Percentiles rank a stretch among this genome's conserved stretches.
Evolutionary conservation across 2,329 filamentous ascomycete genomes (phyloP).

Genomic region (Colletotrichum musae): DNA sequence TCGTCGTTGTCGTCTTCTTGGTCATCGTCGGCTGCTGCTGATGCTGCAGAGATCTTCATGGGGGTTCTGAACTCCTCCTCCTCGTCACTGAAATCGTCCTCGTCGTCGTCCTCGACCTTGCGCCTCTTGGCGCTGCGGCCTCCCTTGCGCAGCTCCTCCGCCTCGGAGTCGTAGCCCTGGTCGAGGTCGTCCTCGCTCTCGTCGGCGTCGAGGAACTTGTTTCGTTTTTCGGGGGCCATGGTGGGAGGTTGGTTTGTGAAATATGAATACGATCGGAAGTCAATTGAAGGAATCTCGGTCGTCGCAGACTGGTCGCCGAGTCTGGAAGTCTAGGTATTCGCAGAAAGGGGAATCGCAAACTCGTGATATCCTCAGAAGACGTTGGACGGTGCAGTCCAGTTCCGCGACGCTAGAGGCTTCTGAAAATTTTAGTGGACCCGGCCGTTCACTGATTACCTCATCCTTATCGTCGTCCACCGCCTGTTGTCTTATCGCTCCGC

Average conservation of each 20-base stretch:
- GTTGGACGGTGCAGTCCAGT: not conserved
- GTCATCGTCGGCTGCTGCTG: slow-evolving; percentile 45
- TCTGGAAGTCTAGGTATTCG: not conserved
- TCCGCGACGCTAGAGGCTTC: not conserved
- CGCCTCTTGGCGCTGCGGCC: slow-evolving; percentile 74
- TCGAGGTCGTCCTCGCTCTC: slow-evolving; percentile 73
- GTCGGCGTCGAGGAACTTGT: slow-evolving; percentile 77
- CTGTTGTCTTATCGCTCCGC: slow-evolving; percentile 14
- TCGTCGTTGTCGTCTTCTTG: slow-evolving; percentile 30
- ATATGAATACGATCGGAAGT: not conserved
- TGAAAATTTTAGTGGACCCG: slow-evolving; percentile 6
- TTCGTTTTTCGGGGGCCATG: slow-evolving; percentile 80
- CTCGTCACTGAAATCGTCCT: slow-evolving; percentile 55
- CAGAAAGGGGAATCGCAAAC: too few species aligned
- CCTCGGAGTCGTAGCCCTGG: slow-evolving; percentile 77
- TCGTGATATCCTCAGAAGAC: too few species aligned
- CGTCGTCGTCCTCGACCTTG: slow-evolving; percentile 66
- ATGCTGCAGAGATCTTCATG: slow-evolving; percentile 43
- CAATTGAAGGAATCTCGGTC: not conserved
- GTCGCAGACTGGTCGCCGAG: not conserved
- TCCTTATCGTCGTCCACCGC: slow-evolving; percentile 9
- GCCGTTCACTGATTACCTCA: slow-evolving; percentile 32
- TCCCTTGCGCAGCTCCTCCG: slow-evolving; percentile 76
- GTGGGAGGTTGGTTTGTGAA: not conserved
- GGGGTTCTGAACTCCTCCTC: slow-evolving; percentile 53